phyloP scores from a whole-genome alignment of 2,329 filamentous ascomycete species.

The Colletotrichum cereale region DNA sequence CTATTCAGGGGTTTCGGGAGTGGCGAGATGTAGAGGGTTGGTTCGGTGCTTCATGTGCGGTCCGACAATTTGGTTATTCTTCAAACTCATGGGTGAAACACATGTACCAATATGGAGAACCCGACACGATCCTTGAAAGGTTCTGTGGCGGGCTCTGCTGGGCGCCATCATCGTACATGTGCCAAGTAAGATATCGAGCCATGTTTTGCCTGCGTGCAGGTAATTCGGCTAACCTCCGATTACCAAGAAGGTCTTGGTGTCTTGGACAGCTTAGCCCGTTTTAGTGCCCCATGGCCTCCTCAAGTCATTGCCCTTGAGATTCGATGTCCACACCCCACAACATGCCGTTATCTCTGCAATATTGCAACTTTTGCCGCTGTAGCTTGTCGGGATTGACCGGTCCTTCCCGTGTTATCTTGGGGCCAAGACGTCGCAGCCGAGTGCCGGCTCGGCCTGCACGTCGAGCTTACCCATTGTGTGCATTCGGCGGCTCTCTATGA shows the following conservation, averaged over 20 bases:
- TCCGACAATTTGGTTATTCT: neutral
- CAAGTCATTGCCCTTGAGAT: neutral
- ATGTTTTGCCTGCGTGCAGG: neutral
- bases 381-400: neutral
- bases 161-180: conserved; percentile 10
- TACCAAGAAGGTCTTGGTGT: conserved; percentile 25
- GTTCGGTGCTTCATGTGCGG: conserved; percentile 22
- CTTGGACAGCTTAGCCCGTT: conserved; percentile 28
- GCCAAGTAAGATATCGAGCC: conserved; percentile 23
- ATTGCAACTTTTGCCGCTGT: neutral
- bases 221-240: conserved; percentile 27
- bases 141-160: conserved; percentile 27
- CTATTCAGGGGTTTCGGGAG: neutral
- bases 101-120: neutral
- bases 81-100: neutral
- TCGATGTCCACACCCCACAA: neutral
- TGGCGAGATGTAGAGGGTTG: neutral
- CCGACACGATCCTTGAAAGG: conserved; percentile 8
- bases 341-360: neutral
- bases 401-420: conserved; percentile 1
- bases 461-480: neutral
- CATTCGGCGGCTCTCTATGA: neutral
- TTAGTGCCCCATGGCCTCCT: conserved; percentile 7
- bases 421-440: conserved; percentile 13
- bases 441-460: neutral